Percentiles rank a stretch among this genome's conserved stretches.
phyloP scores from a whole-genome alignment of 2,329 filamentous ascomycete species.

The Calonectria pseudoreteaudii region DNA sequence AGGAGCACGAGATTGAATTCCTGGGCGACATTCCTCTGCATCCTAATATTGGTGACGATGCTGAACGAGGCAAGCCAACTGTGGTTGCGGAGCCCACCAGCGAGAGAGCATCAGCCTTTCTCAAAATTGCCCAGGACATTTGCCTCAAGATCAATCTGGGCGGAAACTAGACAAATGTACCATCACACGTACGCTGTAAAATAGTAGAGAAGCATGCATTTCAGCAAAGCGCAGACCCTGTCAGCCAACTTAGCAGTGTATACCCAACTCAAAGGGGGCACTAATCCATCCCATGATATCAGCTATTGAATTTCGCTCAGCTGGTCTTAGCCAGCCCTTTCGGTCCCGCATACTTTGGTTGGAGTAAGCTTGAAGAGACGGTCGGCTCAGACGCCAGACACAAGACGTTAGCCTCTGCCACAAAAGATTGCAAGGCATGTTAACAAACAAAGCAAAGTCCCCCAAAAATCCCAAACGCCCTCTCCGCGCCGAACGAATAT shows the following conservation, averaged over 20 bases:
- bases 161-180: conserved; percentile 13
- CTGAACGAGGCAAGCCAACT: conserved; percentile 87
- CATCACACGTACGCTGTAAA: conserved; percentile 18
- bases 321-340: conserved; percentile 20
- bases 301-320: conserved; percentile 38
- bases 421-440: conserved; percentile 47
- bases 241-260: conserved; percentile 33
- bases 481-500: conserved; percentile 33
- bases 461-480: conserved; percentile 42
- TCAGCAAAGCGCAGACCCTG: conserved; percentile 22
- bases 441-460: conserved; percentile 49
- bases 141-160: conserved; percentile 56
- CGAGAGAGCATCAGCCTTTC: conserved; percentile 77
- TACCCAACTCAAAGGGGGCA: conserved; percentile 21
- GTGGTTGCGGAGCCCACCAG: conserved; percentile 88
- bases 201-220: conserved; percentile 6
- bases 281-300: conserved; percentile 19
- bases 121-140: conserved; percentile 73
- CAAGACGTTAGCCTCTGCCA: conserved; percentile 58
- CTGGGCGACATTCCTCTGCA: conserved; percentile 92
- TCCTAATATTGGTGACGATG: conserved; percentile 86
- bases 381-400: conserved; percentile 40
- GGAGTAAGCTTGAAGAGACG: conserved; percentile 27
- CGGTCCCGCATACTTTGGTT: conserved; percentile 39
- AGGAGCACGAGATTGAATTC: conserved; percentile 79